A percentile compares a stretch with the other conserved stretches of the same genome.
phyloP scores from a whole-genome alignment of 768 basidiomycete species.

The Boletus barrowsii region DNA sequence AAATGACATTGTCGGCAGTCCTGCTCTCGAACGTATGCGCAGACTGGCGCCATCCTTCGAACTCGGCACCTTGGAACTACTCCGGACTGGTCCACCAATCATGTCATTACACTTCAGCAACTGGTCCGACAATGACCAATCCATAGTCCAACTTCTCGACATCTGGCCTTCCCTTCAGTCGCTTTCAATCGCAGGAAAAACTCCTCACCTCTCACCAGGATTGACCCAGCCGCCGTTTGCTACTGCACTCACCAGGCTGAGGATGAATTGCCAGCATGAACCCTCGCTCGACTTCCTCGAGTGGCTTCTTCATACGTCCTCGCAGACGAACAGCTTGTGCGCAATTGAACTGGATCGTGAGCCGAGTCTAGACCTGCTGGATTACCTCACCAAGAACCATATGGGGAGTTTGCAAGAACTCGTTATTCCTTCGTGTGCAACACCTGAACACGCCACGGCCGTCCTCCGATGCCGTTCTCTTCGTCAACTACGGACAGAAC shows the following conservation, averaged over 20 bases:
- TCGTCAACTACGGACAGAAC: slow-evolving; percentile 55
- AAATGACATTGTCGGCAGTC: slow-evolving; percentile 47
- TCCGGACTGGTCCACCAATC: slow-evolving; percentile 54
- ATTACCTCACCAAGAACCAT: slow-evolving; percentile 51
- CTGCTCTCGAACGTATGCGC: slow-evolving; percentile 45
- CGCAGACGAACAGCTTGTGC: slow-evolving; percentile 40
- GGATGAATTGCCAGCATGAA: slow-evolving; percentile 63
- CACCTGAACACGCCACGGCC: slow-evolving; percentile 44
- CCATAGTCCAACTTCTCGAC: slow-evolving; percentile 59
- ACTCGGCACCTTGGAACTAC: slow-evolving; percentile 45
- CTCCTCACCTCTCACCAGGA: slow-evolving; percentile 45
- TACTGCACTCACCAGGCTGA: slow-evolving; percentile 48
- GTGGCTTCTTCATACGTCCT: slow-evolving; percentile 66
- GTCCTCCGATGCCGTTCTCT: slow-evolving; percentile 50
- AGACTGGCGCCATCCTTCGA: slow-evolving; percentile 55
- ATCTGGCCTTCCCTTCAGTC: slow-evolving; percentile 58
- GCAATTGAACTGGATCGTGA: slow-evolving; percentile 60
- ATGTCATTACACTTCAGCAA: slow-evolving; percentile 60
- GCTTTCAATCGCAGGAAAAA: slow-evolving; percentile 58
- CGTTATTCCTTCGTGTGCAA: slow-evolving; percentile 52
- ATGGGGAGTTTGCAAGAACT: slow-evolving; percentile 50
- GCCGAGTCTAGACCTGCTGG: slow-evolving; percentile 52
- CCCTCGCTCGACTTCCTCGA: slow-evolving; percentile 61
- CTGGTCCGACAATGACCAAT: slow-evolving; percentile 62
- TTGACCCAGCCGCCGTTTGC: slow-evolving; percentile 40